Evolutionary conservation across 345 rosid genomes (phyloP).

Genomic region (Kandelia obovata): DNA sequence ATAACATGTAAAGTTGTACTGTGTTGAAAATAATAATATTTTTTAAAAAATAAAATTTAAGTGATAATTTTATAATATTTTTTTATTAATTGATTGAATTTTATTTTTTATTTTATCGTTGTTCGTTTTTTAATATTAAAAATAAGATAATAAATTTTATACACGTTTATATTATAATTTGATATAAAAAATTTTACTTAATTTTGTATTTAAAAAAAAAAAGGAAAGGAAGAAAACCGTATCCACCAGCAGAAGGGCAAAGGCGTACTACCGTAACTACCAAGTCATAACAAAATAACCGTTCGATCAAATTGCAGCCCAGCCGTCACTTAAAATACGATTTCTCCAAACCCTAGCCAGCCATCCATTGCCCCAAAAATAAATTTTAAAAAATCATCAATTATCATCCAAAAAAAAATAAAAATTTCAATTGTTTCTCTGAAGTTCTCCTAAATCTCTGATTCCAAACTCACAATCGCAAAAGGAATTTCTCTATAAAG

Average conservation of each 20-base stretch:
- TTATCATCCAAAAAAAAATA: background rate
- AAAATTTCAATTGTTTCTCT: background rate
- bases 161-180: no score
- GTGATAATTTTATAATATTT: no score
- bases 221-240: no score
- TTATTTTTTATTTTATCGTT: no score
- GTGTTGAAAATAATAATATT: no score
- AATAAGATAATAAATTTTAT: no score
- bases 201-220: no score
- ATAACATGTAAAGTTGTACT: no score
- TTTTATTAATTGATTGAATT: no score
- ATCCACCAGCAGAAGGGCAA: background rate
- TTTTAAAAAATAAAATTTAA: no score
- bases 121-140: no score
- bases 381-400: background rate
- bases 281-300: background rate
- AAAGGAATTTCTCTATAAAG: background rate
- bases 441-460: background rate
- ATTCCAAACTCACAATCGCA: background rate
- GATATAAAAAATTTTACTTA: no score
- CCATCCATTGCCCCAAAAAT: background rate
- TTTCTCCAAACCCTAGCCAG: background rate
- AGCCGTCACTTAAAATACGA: background rate
- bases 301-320: conserved; percentile 3
- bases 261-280: background rate